Percentiles rank a stretch among this genome's conserved stretches.
Evolutionary conservation across 768 basidiomycete genomes (phyloP).

Genomic region (Podaxis carcinomalis): DNA sequence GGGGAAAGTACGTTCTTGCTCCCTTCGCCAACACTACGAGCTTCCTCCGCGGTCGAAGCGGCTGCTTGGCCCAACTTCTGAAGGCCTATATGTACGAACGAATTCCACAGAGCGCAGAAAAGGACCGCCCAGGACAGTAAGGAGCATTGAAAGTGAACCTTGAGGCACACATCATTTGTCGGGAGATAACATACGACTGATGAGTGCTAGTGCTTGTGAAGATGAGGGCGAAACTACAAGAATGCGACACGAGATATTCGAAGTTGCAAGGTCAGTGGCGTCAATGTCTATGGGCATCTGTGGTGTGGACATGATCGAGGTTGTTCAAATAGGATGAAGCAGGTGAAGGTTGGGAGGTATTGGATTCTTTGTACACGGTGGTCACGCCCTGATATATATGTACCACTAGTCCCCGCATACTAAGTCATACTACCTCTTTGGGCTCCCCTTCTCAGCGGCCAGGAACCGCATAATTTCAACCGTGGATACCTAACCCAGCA

Average conservation of each 20-base stretch:
- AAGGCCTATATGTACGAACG: slow-evolving; percentile 8
- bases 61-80: slow-evolving; percentile 3
- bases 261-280: slow-evolving; percentile 13
- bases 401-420: background rate
- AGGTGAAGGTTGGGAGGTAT: background rate
- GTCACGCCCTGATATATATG: slow-evolving; percentile 2
- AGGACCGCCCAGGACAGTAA: slow-evolving; percentile 12
- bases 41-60: slow-evolving; percentile 14
- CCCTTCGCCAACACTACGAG: background rate
- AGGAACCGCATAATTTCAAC: background rate
- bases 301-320: slow-evolving; percentile 2
- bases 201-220: slow-evolving; percentile 22
- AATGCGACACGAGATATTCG: slow-evolving; percentile 27
- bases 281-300: background rate
- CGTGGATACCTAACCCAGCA: too few species aligned
- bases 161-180: slow-evolving; percentile 7
- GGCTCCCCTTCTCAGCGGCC: background rate
- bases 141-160: background rate
- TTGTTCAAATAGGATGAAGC: background rate
- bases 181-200: slow-evolving; percentile 23
- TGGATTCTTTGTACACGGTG: background rate
- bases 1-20: slow-evolving; percentile 4
- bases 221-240: slow-evolving; percentile 27
- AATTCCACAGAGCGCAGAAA: background rate
- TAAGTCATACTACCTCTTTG: background rate